Conservation (phyloP, 2,329 filamentous ascomycete genomes). For the Colletotrichum trifolii region DNA sequence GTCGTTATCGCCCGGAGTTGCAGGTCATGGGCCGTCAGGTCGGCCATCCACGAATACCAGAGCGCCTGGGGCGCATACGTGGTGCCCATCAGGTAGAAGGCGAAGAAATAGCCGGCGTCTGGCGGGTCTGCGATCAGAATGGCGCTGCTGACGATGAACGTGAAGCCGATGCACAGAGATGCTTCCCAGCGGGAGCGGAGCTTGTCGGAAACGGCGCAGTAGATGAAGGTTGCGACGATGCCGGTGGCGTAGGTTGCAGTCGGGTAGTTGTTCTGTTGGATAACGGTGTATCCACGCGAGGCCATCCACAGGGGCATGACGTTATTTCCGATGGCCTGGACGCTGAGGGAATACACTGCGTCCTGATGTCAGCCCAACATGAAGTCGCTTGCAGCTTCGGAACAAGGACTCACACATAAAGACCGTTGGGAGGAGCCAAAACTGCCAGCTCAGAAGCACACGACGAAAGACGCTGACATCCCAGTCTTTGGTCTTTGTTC, state of each 20-base stretch:
- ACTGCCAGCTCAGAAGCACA: conserved; percentile 54
- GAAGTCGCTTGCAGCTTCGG: rapidly evolving
- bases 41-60: conserved; percentile 60
- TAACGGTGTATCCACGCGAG: conserved; percentile 53
- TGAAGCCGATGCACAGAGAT: conserved; percentile 53
- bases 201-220: conserved; percentile 54
- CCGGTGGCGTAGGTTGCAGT: conserved; percentile 54
- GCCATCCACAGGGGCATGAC: conserved; percentile 58
- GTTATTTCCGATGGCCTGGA: conserved; percentile 55
- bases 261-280: conserved; percentile 58
- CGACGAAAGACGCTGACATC: conserved; percentile 15
- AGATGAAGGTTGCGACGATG: conserved; percentile 53
- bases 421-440: conserved; percentile 55
- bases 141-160: conserved; percentile 53
- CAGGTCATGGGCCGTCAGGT: conserved; percentile 51
- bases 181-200: conserved; percentile 56
- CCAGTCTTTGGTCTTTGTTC: conserved; percentile 36
- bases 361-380: not conserved
- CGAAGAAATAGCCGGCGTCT: conserved; percentile 53
- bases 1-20: conserved; percentile 57
- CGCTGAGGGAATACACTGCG: conserved; percentile 54
- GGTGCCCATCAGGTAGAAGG: conserved; percentile 56
- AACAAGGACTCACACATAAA: conserved; percentile 52
- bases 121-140: conserved; percentile 49
- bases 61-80: conserved; percentile 58